Base-by-base conservation (phyloP, 805 yeast species). In the Millerozyma miso region DNA sequence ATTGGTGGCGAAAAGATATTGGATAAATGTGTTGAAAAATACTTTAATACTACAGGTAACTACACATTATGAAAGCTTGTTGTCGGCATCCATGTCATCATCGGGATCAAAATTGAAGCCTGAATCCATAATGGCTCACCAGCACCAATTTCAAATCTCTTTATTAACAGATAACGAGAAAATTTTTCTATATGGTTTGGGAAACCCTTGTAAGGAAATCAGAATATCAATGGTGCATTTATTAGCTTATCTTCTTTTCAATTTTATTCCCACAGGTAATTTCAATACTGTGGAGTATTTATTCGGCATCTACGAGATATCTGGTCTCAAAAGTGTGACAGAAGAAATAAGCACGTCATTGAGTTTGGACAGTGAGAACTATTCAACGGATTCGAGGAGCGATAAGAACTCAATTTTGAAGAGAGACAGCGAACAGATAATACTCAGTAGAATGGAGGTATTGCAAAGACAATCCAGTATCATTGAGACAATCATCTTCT, bases 21-120 rank as follows among this genome's bases (percentile, higher is more conserved):
- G 66, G 46, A 44, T 68, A 10, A 44, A 59, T 19, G 63, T 59
- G 7, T 52, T 62, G 39, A 65, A 62, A 37, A 63, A 65, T 41
- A 37, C 69, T 5, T 52, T 67, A 26, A 38, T 67, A 1, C 54
- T 71, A n/a, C 52, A 63, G 12, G 56, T 61, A 1, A 48, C 65
- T 13, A 51, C 73, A 4, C 59, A 68, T 50, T 69, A 70, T 47
- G 73, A 69, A 46, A 51, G 52, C 33, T 53, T 70, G 32, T 52
- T 70, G 33, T 63, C 71, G 10, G 41, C 52, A 12, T 67, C 73
- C 2, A 54, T 70, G 1, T 47, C 58, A 4, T 54, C 67, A 0
- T 59, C 69, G 1, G 67, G 70, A 4, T 59, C 72, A 3, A 70
- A 68, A 48, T 44, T 67, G 60, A 68, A 68, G 39, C 74, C 76